A percentile compares a stretch with the other conserved stretches of the same genome.
phyloP scores from a whole-genome alignment of 106 monocot species.

The Dendrobium nobile region DNA sequence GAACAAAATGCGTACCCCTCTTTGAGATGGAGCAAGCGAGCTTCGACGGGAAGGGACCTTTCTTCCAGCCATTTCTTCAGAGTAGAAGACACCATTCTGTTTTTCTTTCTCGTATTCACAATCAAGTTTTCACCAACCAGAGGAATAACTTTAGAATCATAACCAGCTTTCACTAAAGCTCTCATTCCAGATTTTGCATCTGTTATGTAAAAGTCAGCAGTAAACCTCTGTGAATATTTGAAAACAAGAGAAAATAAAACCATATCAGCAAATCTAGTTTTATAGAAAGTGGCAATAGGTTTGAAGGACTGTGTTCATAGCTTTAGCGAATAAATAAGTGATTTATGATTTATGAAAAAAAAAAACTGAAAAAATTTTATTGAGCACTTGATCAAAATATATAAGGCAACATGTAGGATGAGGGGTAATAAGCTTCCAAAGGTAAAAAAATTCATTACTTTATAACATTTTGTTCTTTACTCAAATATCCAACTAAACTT shows the following conservation, averaged over 20 bases:
- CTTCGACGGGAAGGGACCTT: conserved; percentile 43
- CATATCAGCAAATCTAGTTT: neutral
- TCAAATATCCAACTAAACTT: too few species aligned
- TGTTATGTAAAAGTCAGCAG: conserved; percentile 77
- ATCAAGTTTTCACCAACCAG: conserved; percentile 50
- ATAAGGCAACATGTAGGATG: too few species aligned
- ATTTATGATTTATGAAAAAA: too few species aligned
- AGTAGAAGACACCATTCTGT: conserved; percentile 54
- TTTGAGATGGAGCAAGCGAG: conserved; percentile 36
- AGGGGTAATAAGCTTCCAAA: too few species aligned
- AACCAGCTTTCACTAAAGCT: conserved; percentile 67
- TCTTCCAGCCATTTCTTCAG: conserved; percentile 70
- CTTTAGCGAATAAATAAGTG: too few species aligned
- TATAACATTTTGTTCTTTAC: too few species aligned
- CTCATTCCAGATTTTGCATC: conserved; percentile 60
- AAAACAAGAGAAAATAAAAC: neutral
- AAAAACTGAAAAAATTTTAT: too few species aligned
- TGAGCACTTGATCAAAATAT: too few species aligned
- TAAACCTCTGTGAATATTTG: conserved; percentile 48
- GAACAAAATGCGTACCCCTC: conserved; percentile 48
- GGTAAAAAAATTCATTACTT: too few species aligned
- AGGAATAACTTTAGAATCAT: conserved; percentile 53
- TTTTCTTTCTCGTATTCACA: conserved; percentile 39
- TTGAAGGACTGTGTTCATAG: too few species aligned
- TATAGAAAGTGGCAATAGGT: too few species aligned